phyloP scores from a whole-genome alignment of 2,329 filamentous ascomycete genomes.

The Sarocladium strictum region DNA sequence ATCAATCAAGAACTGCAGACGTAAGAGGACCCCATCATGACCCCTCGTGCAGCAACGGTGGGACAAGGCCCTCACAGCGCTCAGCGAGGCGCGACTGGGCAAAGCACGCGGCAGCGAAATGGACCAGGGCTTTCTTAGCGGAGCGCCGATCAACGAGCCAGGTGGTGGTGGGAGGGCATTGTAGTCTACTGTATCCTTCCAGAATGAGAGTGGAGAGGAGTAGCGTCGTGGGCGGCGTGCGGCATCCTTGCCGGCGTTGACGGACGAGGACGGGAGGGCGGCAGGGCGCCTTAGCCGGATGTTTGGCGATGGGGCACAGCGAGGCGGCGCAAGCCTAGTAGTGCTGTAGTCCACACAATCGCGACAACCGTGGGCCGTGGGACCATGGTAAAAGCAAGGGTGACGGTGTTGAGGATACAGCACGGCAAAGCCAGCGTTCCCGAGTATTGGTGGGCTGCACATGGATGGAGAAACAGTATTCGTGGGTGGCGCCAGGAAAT shows the following conservation, averaged over 20 bases:
- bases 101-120: not conserved
- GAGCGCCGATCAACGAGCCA: not conserved
- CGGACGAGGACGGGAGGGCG: slow-evolving; percentile 4
- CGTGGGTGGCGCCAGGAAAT: slow-evolving; percentile 7
- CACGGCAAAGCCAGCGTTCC: not conserved
- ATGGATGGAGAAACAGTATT: not conserved
- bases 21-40: not conserved
- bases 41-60: slow-evolving; percentile 4
- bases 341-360: not conserved
- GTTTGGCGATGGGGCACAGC: not conserved
- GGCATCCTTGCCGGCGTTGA: slow-evolving; percentile 3
- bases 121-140: not conserved
- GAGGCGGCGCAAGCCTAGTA: not conserved
- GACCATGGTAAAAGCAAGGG: not conserved
- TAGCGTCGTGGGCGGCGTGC: not conserved
- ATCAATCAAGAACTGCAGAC: slow-evolving; percentile 1
- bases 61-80: slow-evolving; percentile 1
- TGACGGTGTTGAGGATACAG: not conserved
- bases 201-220: slow-evolving; percentile 6
- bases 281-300: slow-evolving; percentile 6
- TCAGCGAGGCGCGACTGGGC: not conserved
- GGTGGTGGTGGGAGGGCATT: not conserved
- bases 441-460: not conserved
- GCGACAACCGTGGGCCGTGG: not conserved
- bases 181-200: no score